phyloP scores from a whole-genome alignment of 768 basidiomycete species.

The Mycena venus region DNA sequence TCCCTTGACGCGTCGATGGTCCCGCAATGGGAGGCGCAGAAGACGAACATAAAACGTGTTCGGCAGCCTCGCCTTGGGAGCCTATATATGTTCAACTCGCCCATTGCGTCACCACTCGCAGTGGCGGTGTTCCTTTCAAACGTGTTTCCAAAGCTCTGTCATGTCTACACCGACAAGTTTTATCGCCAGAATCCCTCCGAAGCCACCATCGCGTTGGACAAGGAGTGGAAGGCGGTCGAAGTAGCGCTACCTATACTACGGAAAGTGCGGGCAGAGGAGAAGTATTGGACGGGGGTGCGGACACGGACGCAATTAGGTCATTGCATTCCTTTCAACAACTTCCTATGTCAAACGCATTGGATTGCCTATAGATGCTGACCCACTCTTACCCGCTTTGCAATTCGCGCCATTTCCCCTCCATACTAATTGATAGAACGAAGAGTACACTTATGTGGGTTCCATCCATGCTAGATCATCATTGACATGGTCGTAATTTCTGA shows the following conservation, averaged over 20 bases:
- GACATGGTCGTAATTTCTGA: no score
- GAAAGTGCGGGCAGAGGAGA: slow-evolving; percentile 4
- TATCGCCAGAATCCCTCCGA: neutral
- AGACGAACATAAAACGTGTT: neutral
- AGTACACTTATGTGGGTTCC: no score
- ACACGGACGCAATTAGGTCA: neutral
- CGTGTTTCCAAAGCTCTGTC: neutral
- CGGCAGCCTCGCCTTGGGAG: neutral
- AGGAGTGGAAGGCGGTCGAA: neutral
- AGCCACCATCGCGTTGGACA: neutral
- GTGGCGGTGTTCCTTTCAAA: slow-evolving; percentile 5
- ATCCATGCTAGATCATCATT: no score
- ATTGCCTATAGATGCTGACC: no score
- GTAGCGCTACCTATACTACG: neutral
- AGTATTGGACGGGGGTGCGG: neutral
- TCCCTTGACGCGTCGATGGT: neutral
- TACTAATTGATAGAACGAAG: no score
- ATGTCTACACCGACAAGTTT: neutral
- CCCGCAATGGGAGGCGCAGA: neutral
- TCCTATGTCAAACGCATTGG: no score
- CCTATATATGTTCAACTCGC: neutral
- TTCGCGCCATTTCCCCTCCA: no score
- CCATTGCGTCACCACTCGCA: neutral
- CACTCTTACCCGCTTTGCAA: no score
- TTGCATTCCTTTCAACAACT: no score